phyloP scores from a whole-genome alignment of 2,329 filamentous ascomycete species.

The Ambrosiella xylebori region DNA sequence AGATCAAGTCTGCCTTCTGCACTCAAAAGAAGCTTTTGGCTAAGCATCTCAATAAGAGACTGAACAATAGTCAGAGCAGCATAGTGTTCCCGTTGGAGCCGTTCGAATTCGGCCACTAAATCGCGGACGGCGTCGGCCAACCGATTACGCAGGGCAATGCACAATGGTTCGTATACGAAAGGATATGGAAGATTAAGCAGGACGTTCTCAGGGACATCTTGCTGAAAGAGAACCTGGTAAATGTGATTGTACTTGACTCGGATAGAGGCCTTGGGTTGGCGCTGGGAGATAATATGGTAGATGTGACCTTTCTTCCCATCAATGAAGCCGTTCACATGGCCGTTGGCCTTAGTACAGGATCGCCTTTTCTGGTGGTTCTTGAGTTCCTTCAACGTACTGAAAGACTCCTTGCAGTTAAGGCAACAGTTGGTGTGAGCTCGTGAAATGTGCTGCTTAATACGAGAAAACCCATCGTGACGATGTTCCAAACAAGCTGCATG shows the following conservation, averaged over 20 bases:
- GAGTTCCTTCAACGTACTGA: not conserved
- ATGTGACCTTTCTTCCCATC: not conserved
- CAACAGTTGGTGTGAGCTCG: not conserved
- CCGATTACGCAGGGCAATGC: too few species aligned
- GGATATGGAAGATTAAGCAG: not conserved
- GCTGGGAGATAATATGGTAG: not conserved
- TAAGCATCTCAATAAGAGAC: too few species aligned
- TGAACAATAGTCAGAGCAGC: too few species aligned
- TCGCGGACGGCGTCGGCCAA: too few species aligned
- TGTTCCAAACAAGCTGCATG: not conserved
- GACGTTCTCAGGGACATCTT: not conserved
- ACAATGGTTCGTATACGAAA: not conserved
- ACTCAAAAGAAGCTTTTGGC: too few species aligned
- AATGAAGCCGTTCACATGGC: not conserved
- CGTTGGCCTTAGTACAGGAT: not conserved
- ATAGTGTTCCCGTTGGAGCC: too few species aligned
- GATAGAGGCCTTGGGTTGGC: not conserved
- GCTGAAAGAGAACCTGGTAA: not conserved
- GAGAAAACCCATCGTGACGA: not conserved
- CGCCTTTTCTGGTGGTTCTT: not conserved
- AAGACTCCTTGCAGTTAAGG: not conserved
- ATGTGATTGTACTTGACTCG: not conserved
- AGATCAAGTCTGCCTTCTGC: too few species aligned
- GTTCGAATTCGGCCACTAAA: too few species aligned
- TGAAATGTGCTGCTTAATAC: not conserved